A percentile compares a stretch with the other conserved stretches of the same genome.
Evolutionary conservation across 306 rosid species (phyloP).

Genomic region (Phaseolus lunatus): DNA sequence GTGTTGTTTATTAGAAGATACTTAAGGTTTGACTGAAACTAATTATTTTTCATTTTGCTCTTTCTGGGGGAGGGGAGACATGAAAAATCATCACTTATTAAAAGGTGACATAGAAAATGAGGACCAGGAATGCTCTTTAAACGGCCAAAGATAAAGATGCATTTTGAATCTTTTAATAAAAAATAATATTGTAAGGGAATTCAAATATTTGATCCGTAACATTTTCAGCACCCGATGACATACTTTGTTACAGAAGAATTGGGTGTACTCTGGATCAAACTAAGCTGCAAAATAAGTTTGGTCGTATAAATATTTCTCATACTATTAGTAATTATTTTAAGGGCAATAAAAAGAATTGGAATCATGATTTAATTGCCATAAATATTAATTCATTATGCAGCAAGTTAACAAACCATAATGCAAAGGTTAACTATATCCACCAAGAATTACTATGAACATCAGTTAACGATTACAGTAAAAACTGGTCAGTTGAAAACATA

Average conservation of each 20-base stretch:
- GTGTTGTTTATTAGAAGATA: slow-evolving; percentile 11
- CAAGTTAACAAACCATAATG: slow-evolving; percentile 35
- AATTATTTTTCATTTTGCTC: background rate
- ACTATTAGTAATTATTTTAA: slow-evolving; percentile 1
- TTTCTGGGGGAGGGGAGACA: background rate
- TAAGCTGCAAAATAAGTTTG: slow-evolving; percentile 31
- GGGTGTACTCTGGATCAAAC: slow-evolving; percentile 4
- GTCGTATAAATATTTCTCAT: slow-evolving; percentile 20
- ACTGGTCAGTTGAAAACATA: slow-evolving; percentile 23
- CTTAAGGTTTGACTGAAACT: slow-evolving; percentile 13
- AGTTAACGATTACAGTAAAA: slow-evolving; percentile 23
- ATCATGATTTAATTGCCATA: background rate
- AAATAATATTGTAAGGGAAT: background rate
- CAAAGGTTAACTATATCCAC: slow-evolving; percentile 9
- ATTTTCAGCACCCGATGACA: slow-evolving; percentile 3
- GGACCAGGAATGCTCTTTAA: slow-evolving; percentile 11
- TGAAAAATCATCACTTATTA: slow-evolving; percentile 11
- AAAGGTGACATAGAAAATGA: background rate
- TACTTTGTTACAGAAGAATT: slow-evolving; percentile 14
- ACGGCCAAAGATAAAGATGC: background rate
- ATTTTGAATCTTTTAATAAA: background rate
- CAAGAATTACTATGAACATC: slow-evolving; percentile 31
- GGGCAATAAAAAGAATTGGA: slow-evolving; percentile 8
- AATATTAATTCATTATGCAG: slow-evolving; percentile 21
- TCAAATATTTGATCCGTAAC: background rate